phyloP scores from a whole-genome alignment of 2,329 filamentous ascomycete genomes.

The Didymella sp. region DNA sequence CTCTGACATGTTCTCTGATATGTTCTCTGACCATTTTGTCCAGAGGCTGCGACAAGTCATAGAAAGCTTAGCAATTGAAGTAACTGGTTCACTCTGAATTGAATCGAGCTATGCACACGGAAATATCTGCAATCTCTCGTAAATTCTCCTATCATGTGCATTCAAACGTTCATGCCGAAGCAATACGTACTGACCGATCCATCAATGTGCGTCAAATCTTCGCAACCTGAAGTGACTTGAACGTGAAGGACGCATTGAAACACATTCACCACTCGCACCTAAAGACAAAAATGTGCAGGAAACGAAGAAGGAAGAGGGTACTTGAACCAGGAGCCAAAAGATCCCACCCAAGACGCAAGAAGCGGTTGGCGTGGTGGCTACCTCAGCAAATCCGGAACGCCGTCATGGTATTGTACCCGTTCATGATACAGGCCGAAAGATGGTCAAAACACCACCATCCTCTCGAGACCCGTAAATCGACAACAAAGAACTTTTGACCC shows the following conservation, averaged over 20 bases:
- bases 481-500: constrained; percentile 39
- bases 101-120: constrained; percentile 43
- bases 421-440: constrained; percentile 25
- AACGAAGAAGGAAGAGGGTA: constrained; percentile 21
- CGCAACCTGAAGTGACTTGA: constrained; percentile 14
- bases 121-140: constrained; percentile 29
- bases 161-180: constrained; percentile 38
- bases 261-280: constrained; percentile 16
- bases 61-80: constrained; percentile 14
- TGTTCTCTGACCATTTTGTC: no score
- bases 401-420: constrained; percentile 32
- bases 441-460: constrained; percentile 28
- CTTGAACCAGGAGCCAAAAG: constrained; percentile 22
- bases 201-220: constrained; percentile 10
- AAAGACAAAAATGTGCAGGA: constrained; percentile 23
- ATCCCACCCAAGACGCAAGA: constrained; percentile 30
- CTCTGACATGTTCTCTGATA: background rate
- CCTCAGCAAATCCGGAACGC: constrained; percentile 37
- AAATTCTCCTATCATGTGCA: constrained; percentile 29
- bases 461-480: constrained; percentile 24
- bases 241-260: constrained; percentile 13
- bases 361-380: constrained; percentile 29
- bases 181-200: constrained; percentile 23
- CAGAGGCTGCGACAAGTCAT: background rate
- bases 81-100: constrained; percentile 36